Evolutionary conservation across 768 basidiomycete species (phyloP).

Genomic region (Suillus brevipes): DNA sequence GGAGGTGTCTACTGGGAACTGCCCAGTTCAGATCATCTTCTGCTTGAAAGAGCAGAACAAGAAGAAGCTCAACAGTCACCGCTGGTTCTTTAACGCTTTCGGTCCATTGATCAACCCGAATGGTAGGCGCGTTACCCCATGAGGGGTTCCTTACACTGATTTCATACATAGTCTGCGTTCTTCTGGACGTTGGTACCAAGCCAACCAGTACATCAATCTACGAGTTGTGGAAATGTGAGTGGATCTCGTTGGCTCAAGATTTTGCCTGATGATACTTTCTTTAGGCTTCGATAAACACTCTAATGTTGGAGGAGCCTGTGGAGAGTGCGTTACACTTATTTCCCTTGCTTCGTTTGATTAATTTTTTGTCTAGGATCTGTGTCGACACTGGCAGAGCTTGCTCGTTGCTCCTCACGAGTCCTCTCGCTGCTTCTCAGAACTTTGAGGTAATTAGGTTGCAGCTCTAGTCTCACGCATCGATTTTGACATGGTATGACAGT

Average conservation of each 20-base stretch:
- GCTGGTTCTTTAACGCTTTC: conserved; percentile 98
- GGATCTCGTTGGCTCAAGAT: neutral
- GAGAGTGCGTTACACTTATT: conserved; percentile 58
- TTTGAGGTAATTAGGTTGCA: conserved; percentile 59
- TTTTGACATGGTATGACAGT: conserved; percentile 40
- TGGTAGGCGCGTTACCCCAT: conserved; percentile 40
- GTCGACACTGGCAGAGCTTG: conserved; percentile 80
- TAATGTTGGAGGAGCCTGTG: conserved; percentile 92
- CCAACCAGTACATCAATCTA: conserved; percentile 94
- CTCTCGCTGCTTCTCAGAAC: conserved; percentile 91
- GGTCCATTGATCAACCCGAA: conserved; percentile 86
- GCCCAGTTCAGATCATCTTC: conserved; percentile 86
- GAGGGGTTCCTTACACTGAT: neutral
- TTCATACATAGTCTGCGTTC: conserved; percentile 66
- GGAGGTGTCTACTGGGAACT: conserved; percentile 73
- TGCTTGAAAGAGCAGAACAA: conserved; percentile 96
- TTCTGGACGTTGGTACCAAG: conserved; percentile 95
- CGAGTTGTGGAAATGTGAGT: conserved; percentile 88
- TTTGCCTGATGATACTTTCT: conserved; percentile 10
- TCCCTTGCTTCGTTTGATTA: conserved; percentile 4
- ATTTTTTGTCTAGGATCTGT: conserved; percentile 55
- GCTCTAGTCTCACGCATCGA: neutral
- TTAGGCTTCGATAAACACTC: conserved; percentile 74
- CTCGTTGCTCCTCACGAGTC: conserved; percentile 66
- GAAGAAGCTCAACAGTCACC: conserved; percentile 94